Conservation (phyloP, 2,329 filamentous ascomycete genomes). For the Thielaviopsis punctulata region DNA sequence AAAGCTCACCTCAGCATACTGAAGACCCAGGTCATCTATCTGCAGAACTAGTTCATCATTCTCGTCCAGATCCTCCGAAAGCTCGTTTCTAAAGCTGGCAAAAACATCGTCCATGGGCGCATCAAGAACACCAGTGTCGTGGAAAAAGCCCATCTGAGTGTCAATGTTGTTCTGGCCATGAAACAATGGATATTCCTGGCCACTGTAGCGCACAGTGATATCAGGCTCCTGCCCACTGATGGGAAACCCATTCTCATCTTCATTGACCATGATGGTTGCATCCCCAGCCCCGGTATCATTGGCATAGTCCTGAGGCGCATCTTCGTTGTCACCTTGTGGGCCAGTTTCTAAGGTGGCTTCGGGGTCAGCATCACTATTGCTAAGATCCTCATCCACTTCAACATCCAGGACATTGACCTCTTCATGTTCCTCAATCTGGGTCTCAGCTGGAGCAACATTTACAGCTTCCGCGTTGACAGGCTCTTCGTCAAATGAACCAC, state of each 20-base stretch:
- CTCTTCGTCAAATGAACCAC: conserved; percentile 13
- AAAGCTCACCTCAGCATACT: conserved; percentile 31
- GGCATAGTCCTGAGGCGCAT: conserved; percentile 11
- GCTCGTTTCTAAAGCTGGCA: conserved; percentile 26
- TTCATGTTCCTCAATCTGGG: conserved; percentile 13
- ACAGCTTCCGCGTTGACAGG: conserved; percentile 2
- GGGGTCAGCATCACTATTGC: conserved; percentile 14
- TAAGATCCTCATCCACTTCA: conserved; percentile 14
- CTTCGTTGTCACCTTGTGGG: conserved; percentile 8
- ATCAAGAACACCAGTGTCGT: conserved; percentile 25
- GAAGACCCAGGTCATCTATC: conserved; percentile 33
- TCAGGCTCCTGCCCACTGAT: conserved; percentile 15
- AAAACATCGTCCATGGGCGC: conserved; percentile 28
- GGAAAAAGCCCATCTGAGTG: conserved; percentile 27
- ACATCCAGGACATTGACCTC: conserved; percentile 9
- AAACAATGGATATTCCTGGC: conserved; percentile 27
- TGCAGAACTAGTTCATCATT: conserved; percentile 34
- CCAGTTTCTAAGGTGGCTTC: conserved; percentile 10
- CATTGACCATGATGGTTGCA: conserved; percentile 12
- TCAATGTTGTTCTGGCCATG: conserved; percentile 15
- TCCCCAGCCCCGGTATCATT: conserved; percentile 9
- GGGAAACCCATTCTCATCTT: conserved; percentile 11
- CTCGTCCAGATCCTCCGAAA: conserved; percentile 26
- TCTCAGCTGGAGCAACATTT: neutral
- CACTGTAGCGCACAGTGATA: conserved; percentile 27